These are phyloP conservation scores for Rhododendron williamsianum DNA, from an alignment of 148 eudicot genomes.

Conservation along the genomic window DNA sequence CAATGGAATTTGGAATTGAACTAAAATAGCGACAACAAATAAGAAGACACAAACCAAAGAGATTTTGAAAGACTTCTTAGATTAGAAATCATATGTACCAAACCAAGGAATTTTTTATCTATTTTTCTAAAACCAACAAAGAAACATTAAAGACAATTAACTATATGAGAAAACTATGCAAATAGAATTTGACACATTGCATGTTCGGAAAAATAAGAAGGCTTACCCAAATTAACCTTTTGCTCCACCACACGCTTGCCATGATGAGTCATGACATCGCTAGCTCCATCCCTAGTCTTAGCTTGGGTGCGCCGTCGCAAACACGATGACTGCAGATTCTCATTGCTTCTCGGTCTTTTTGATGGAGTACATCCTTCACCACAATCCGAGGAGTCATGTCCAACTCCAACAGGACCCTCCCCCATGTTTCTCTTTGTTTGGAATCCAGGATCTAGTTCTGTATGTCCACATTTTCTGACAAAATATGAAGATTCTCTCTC, in stretches of 20 bases:
- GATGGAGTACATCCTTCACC: neutral
- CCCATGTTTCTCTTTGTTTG: constrained; percentile 8
- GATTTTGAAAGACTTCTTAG: neutral
- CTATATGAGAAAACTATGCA: neutral
- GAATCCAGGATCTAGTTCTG: constrained; percentile 4
- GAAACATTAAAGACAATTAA: neutral
- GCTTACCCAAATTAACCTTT: constrained; percentile 5
- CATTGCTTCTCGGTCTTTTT: constrained; percentile 21
- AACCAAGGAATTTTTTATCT: neutral
- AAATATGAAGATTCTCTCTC: constrained; percentile 51
- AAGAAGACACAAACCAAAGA: neutral
- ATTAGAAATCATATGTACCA: neutral
- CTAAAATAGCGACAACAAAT: neutral
- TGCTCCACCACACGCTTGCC: constrained; percentile 5
- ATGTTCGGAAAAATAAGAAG: neutral
- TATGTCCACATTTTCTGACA: constrained; percentile 34
- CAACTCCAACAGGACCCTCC: constrained; percentile 17
- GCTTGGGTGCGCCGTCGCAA: neutral
- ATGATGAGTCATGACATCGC: neutral
- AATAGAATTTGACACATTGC: neutral
- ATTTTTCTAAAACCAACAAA: neutral
- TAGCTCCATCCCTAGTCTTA: neutral
- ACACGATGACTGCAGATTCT: neutral
- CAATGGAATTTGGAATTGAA: neutral
- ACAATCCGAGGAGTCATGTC: neutral